phyloP scores from a whole-genome alignment of 768 basidiomycete genomes.

The Sporobolomyces phaffii region DNA sequence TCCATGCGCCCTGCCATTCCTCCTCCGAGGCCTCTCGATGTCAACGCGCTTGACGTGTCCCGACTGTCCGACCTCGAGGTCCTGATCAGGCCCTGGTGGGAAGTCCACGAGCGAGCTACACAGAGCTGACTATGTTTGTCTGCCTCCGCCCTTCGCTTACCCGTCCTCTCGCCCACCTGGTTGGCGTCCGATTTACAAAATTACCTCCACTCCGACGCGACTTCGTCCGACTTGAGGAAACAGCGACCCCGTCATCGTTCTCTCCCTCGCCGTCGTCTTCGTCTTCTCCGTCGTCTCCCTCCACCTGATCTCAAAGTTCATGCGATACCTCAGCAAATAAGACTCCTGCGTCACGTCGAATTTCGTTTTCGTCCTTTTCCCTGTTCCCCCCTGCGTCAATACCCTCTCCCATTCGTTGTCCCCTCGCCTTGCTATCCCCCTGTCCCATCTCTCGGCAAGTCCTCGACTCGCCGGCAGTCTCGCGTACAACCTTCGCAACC shows the following conservation, averaged over 20 bases:
- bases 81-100: too few relatives aligned
- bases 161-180: too few relatives aligned
- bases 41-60: not conserved
- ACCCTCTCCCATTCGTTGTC: not conserved
- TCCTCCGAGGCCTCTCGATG: not conserved
- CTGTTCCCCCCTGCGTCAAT: not conserved
- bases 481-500: too few relatives aligned
- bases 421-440: not conserved
- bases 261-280: conserved; percentile 43
- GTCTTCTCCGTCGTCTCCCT: conserved; percentile 42
- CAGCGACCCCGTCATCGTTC: conserved; percentile 43
- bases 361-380: not conserved
- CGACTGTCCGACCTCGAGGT: too few relatives aligned
- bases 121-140: too few relatives aligned
- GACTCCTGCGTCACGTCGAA: not conserved
- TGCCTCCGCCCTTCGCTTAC: too few relatives aligned
- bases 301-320: conserved; percentile 40
- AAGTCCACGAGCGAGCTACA: too few relatives aligned
- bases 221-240: not conserved
- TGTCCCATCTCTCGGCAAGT: not conserved
- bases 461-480: not conserved
- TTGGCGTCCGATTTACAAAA: not conserved
- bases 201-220: too few relatives aligned
- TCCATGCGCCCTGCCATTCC: too few relatives aligned
- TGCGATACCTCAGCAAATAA: conserved; percentile 33